These are phyloP conservation scores for Suillus decipiens DNA, from an alignment of 768 basidiomycete genomes.

Conservation along the genomic window DNA sequence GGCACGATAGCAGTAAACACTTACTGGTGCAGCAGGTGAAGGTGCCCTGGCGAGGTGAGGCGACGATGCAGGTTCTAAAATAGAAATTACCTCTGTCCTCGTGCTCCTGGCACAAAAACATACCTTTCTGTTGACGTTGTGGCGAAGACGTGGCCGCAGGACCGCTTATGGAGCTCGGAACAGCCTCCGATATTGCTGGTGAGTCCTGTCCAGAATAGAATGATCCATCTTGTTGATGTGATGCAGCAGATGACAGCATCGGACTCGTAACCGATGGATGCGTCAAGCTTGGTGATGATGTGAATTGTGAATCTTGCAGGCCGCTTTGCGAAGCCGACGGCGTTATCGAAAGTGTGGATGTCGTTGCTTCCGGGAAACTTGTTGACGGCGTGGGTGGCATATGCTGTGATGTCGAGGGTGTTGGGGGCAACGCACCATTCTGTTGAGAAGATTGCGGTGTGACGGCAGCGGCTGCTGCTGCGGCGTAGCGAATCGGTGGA, in stretches of 20 bases:
- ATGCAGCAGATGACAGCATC: conserved; percentile 70
- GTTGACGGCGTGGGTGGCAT: conserved; percentile 34
- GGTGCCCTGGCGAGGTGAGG: conserved; percentile 44
- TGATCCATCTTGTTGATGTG: conserved; percentile 66
- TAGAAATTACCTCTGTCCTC: conserved; percentile 22
- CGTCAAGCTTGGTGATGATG: conserved; percentile 83
- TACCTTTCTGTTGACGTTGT: conserved; percentile 56
- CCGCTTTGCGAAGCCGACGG: conserved; percentile 34
- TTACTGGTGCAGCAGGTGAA: conserved; percentile 45
- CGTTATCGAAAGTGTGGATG: conserved; percentile 40
- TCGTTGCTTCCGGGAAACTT: conserved; percentile 40
- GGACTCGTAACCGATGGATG: conserved; percentile 83
- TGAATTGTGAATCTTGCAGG: conserved; percentile 37
- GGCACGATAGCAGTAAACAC: conserved; percentile 22
- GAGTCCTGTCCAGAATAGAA: conserved; percentile 74
- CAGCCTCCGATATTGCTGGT: conserved; percentile 71
- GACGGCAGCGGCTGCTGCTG: conserved; percentile 71
- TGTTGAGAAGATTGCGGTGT: conserved; percentile 29
- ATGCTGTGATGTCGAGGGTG: conserved; percentile 43
- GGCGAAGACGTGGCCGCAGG: conserved; percentile 64
- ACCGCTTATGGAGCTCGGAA: conserved; percentile 43
- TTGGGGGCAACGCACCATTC: conserved; percentile 36
- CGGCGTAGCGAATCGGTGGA: conserved; percentile 86
- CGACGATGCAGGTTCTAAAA: conserved; percentile 45
- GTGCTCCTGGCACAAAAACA: conserved; percentile 22